These are phyloP conservation scores for Pleurotus salmoneostramineus DNA, from an alignment of 768 basidiomycete genomes.

Conservation along the genomic window DNA sequence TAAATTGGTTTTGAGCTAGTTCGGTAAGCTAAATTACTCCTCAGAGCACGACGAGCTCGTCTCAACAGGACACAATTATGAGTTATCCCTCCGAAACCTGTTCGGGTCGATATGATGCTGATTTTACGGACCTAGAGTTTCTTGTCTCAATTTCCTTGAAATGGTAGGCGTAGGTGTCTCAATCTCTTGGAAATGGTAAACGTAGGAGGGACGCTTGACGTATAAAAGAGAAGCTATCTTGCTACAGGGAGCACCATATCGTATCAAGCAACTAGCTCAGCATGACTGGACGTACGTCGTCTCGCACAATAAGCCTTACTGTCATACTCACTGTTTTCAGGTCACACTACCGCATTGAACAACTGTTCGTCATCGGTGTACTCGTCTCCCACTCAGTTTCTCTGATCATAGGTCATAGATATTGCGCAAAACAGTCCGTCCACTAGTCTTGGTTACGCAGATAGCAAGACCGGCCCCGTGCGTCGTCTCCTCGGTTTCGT, in stretches of 20 bases:
- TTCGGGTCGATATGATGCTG: neutral
- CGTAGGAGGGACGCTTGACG: neutral
- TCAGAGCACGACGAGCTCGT: too few species aligned
- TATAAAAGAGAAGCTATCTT: neutral
- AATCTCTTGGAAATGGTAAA: neutral
- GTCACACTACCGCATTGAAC: slow-evolving; percentile 30
- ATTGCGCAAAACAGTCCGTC: slow-evolving; percentile 7
- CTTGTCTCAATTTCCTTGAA: neutral
- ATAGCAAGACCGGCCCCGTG: neutral
- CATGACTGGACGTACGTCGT: neutral
- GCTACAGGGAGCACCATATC: neutral
- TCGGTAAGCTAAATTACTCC: neutral
- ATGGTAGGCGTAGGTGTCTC: neutral
- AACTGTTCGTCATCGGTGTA: slow-evolving; percentile 35
- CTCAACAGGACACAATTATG: too few species aligned
- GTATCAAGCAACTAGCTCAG: neutral
- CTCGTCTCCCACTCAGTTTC: neutral
- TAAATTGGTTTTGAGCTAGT: neutral
- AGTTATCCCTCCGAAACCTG: neutral
- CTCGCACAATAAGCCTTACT: neutral
- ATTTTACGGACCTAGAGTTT: neutral
- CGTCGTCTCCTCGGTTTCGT: too few species aligned
- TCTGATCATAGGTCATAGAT: neutral
- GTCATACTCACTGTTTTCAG: slow-evolving; percentile 14
- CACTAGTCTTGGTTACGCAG: neutral